Evolutionary conservation across 768 basidiomycete species (phyloP), one percentile per base, ranked within the genome.

Genomic region (Scleroderma citrinum): DNA sequence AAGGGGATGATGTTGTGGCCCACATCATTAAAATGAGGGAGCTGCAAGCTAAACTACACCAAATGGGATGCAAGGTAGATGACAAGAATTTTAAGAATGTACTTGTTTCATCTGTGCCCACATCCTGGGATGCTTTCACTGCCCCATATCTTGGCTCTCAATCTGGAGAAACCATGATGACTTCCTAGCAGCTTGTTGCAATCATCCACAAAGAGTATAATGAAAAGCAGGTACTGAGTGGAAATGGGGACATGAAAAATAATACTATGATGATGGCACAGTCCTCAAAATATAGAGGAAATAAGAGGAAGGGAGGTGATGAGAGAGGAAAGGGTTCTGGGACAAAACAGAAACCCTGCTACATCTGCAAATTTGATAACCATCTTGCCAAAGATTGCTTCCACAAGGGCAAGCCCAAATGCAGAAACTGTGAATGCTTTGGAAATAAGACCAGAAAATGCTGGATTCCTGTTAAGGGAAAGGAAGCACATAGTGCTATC

Each of bases 131-230:
- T 10, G 3, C 32, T 6, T 52, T 37, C 34, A 44, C 35, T 1
- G 26, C 40, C 2, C 44, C 46, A 1, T 48, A 44, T 16, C 24
- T 52, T n/a, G 51, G 51, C 2, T 20, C 32, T 12, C 43, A 44
- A 17, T 14, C 14, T 5, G 30, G 26, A 7, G 13, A 30, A 2
- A 30, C 17, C 2, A 17, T 23, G 2, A 8, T 48, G 14, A 40
- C 47, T 1, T 39, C 38, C 0, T 23, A 40, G 19, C 7, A 48
- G 17, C 23, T 48, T 11, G 31, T 31, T 2, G 24, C 26, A 11
- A 29, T 48, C 24, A 34, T 48, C 14, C 24, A 8, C 17, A 37
- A 48, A 19, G 39, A 48, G 17, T 40, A 41, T 5, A 49, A 39
- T 10, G 14, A 34, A 23, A 17, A 17, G 17, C 40, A n/a, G 7